Conservation (phyloP, 495 filamentous ascomycete genomes). For the Hypoxylon cercidicola region DNA sequence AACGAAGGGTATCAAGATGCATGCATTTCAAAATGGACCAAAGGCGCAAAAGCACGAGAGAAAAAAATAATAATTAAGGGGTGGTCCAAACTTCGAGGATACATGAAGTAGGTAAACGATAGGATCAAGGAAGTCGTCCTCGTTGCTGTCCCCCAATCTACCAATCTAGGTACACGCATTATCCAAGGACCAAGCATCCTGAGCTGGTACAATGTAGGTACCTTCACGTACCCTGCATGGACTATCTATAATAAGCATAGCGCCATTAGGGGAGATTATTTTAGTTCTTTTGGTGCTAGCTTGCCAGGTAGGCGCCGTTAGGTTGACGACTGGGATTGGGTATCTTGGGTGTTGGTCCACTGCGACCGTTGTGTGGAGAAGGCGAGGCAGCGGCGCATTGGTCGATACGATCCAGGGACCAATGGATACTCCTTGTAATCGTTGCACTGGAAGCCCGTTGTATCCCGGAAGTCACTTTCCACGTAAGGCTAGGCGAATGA, state of each 20-base stretch:
- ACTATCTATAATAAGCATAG: conserved; percentile 31
- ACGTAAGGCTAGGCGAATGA: background rate
- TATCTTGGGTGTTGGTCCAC: background rate
- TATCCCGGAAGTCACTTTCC: conserved; percentile 35
- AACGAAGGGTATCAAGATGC: conserved; percentile 43
- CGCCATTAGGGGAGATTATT: conserved; percentile 32
- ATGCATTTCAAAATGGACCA: conserved; percentile 34
- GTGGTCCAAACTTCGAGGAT: conserved; percentile 36
- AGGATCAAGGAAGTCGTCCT: conserved; percentile 34
- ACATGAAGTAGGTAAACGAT: conserved; percentile 36
- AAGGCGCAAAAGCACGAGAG: conserved; percentile 29
- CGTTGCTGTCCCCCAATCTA: conserved; percentile 20
- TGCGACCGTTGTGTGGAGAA: conserved; percentile 30
- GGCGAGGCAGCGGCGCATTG: conserved; percentile 31
- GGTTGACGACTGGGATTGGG: conserved; percentile 24
- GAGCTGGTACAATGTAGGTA: conserved; percentile 15
- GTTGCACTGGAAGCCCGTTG: conserved; percentile 3
- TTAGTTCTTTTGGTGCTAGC: conserved; percentile 38
- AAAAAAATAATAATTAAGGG: conserved; percentile 38
- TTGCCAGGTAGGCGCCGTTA: conserved; percentile 12
- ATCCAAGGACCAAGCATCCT: conserved; percentile 5
- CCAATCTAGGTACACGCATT: conserved; percentile 14
- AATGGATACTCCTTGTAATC: conserved; percentile 15
- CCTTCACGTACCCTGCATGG: conserved; percentile 29
- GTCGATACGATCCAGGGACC: conserved; percentile 29